Evolutionary conservation across 1,284 basidiomycete species (phyloP), one percentile per base, ranked within the genome.

Genomic region (Sphagnurus paluster): DNA sequence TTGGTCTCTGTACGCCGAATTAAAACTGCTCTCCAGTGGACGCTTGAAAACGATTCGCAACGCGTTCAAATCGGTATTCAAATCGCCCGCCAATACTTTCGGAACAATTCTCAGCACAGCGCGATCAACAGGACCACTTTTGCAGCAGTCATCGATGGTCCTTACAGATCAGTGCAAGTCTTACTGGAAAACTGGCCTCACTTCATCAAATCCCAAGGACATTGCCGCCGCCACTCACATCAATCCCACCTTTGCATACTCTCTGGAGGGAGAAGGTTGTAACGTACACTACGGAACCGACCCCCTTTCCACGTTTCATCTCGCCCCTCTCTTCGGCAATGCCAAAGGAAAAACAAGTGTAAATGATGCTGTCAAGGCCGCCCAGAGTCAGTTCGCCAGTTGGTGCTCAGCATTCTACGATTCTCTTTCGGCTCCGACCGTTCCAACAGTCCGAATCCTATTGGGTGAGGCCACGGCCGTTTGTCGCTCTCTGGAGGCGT

Each of bases 171-270:
- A 64, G 16, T 69, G 64, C 46, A 37, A 47, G 16, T 52, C 52
- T 2, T 79, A 68, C 53, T 76, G 76, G 74, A 63, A 60, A 24
- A 69, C 65, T 0, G 78, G 79, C 0, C 56, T 68, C 1, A 74
- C 70, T 0, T 69, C 65, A 26, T 48, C 56, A 17, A 56, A 63
- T 14, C n/a, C 52, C 1, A 57, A 58, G 20, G 49, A 56, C 4
- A 46, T 60, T 11, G 44, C 57, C 0, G 42, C 52, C 0, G 65
- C 73, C 2, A 68, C 54, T 1, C 33, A 63, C 16, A 48, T 72
- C 24, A 80, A 81, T 44, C 76, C 79, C 0, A 75, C 72, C 0
- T 78, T 78, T 32, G 67, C 66, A 0, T 78, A 75, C 54, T 71
- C 72, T 3, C 44, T 58, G 1, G 54, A 54, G 4, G 68, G 72